phyloP scores from a whole-genome alignment of 116 monocot genomes.

The Trichopus zeylanicus region DNA sequence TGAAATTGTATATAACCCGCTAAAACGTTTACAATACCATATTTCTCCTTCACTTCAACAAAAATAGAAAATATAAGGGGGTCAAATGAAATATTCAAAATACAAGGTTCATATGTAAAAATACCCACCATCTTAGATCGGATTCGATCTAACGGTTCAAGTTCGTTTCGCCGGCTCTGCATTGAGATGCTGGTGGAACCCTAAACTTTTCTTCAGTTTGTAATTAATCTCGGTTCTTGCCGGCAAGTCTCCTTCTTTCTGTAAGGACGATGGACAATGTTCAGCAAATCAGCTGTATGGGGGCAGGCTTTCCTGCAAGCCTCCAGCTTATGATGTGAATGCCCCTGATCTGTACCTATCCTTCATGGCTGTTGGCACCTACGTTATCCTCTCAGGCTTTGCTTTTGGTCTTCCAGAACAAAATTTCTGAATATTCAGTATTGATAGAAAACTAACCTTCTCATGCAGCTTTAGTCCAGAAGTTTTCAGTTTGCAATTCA shows the following conservation, averaged over 20 bases:
- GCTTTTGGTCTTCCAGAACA: slow-evolving; percentile 23
- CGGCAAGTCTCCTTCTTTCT: slow-evolving; percentile 1
- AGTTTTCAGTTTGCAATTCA: slow-evolving; percentile 34
- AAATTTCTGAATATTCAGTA: neutral
- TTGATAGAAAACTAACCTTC: neutral
- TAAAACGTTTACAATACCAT: no score
- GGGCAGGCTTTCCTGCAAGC: slow-evolving; percentile 56
- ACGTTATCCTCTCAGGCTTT: slow-evolving; percentile 52
- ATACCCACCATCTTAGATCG: no score
- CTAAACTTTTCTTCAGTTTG: neutral
- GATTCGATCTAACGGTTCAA: no score
- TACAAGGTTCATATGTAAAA: no score
- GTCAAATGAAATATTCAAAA: no score
- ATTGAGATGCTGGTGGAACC: no score
- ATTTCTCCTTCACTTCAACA: no score
- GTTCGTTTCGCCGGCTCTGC: no score
- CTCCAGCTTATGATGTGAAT: slow-evolving; percentile 59
- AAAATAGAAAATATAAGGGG: no score
- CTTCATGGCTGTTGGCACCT: slow-evolving; percentile 60
- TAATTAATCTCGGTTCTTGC: no score
- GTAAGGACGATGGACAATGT: slow-evolving; percentile 71
- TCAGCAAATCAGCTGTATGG: slow-evolving; percentile 56
- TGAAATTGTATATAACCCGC: no score
- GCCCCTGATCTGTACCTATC: slow-evolving; percentile 64
- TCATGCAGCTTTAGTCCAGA: slow-evolving; percentile 37